Percentiles rank a stretch among this genome's conserved stretches.
These are phyloP conservation scores for Pichia eremophila DNA, from an alignment of 805 yeast species.

Conservation along the genomic window DNA sequence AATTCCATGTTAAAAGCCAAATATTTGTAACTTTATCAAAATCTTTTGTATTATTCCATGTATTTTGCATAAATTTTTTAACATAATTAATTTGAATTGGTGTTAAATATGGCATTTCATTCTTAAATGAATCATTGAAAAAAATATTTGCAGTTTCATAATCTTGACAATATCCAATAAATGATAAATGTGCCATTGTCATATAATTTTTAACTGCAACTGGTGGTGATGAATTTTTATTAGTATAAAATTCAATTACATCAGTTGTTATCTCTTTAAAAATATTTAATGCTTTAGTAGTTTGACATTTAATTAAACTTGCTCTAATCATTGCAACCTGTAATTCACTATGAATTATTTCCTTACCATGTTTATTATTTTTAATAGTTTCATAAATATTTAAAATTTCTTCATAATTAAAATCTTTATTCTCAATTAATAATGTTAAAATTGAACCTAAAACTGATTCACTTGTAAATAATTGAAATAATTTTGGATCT, in stretches of 20 bases:
- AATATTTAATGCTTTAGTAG: slow-evolving; percentile 50
- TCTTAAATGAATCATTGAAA: slow-evolving; percentile 59
- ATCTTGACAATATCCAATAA: slow-evolving; percentile 70
- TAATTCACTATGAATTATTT: slow-evolving; percentile 35
- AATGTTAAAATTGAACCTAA: slow-evolving; percentile 65
- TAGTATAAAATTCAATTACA: slow-evolving; percentile 27
- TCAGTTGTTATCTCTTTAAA: slow-evolving; percentile 51
- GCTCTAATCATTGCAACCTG: slow-evolving; percentile 66
- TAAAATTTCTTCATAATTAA: slow-evolving; percentile 49
- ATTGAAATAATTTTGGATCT: slow-evolving; percentile 27
- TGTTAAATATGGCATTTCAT: slow-evolving; percentile 62
- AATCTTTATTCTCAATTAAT: slow-evolving; percentile 48
- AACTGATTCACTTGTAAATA: slow-evolving; percentile 53
- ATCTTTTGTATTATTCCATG: slow-evolving; percentile 45
- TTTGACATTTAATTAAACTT: slow-evolving; percentile 53
- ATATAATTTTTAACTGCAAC: slow-evolving; percentile 37
- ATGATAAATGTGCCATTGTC: slow-evolving; percentile 66
- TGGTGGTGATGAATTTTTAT: slow-evolving; percentile 16
- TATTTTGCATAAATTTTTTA: slow-evolving; percentile 51
- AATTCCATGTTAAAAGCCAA: slow-evolving; percentile 53
- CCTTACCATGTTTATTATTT: slow-evolving; percentile 18
- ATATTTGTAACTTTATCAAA: slow-evolving; percentile 47
- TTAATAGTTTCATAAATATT: slow-evolving; percentile 36
- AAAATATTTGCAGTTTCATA: slow-evolving; percentile 61
- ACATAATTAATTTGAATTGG: slow-evolving; percentile 66